These are phyloP conservation scores for Fusarium nelsonii DNA, from an alignment of 2,329 filamentous ascomycete genomes.

Conservation along the genomic window DNA sequence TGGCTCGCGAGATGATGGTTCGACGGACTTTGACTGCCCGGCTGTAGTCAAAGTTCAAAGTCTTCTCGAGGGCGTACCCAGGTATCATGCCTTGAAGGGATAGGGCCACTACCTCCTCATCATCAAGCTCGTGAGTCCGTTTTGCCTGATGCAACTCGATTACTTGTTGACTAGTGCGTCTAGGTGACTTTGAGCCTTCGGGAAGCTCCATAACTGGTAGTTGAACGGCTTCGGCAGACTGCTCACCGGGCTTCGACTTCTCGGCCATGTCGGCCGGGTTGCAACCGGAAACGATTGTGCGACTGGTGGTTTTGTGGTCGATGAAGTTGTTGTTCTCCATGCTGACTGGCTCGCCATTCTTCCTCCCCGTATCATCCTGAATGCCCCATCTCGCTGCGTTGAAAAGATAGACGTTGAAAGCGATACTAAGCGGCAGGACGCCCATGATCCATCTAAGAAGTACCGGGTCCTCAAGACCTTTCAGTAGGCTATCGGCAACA, in stretches of 20 bases:
- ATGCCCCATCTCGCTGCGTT: conserved; percentile 97
- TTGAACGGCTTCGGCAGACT: too few relatives aligned
- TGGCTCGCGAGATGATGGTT: conserved; percentile 86
- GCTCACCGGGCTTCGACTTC: too few relatives aligned
- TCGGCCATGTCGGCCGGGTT: too few relatives aligned
- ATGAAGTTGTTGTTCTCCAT: conserved; percentile 75
- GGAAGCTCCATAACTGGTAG: too few relatives aligned
- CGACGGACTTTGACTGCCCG: conserved; percentile 94
- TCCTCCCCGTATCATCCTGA: conserved; percentile 78
- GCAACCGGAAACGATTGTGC: too few relatives aligned
- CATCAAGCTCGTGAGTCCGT: conserved; percentile 79
- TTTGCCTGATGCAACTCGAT: conserved; percentile 83
- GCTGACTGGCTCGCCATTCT: conserved; percentile 72
- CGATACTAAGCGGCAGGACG: conserved; percentile 89
- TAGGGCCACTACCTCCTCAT: conserved; percentile 86
- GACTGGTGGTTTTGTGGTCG: conserved; percentile 57
- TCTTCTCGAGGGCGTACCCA: conserved; percentile 93
- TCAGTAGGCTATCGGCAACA: conserved; percentile 89
- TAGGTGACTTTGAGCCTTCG: conserved; percentile 44
- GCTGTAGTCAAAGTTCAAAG: conserved; percentile 88
- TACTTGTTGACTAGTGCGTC: conserved; percentile 71
- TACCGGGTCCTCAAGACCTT: conserved; percentile 94
- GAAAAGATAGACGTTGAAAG: conserved; percentile 96
- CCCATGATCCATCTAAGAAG: conserved; percentile 98
- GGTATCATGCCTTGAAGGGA: conserved; percentile 92